Evolutionary conservation across 1,284 basidiomycete species (phyloP), one percentile per base, ranked within the genome.

Genomic region (Malassezia slooffiae): DNA sequence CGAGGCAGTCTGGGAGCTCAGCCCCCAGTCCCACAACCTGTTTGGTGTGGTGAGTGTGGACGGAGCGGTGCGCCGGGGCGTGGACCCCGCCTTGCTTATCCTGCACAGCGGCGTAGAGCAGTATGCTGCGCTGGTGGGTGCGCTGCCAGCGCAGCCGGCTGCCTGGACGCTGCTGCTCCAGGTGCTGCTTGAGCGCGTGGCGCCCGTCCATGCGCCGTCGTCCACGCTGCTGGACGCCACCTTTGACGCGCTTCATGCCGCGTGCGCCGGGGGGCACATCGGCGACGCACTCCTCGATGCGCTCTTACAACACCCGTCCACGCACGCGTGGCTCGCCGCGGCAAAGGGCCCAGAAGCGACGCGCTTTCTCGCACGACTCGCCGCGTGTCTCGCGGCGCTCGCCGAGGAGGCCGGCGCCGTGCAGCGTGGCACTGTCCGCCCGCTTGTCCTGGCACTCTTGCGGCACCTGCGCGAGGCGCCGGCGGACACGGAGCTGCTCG

Each of bases 171-270:
- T 41, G 15, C 21, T 42, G 21, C 24, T 32, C 12, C 15, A 16
- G n/a, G 39, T 41, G 17, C 34, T 41, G 22, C 34, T 47, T 3
- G 20, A 36, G 33, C 45, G 45, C 6, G 9, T 43, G 9, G 17
- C 17, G 5, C 45, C 39, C 10, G 34, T 22, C 11, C 3, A 29
- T 15, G 16, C 19, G 34, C 39, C 17, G 5, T 28, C 35, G 5
- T 9, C 12, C 19, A 10, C 12, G 13, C 17, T 8, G 5, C 13
- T 40, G 8, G 16, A 22, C 15, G 17, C 22, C 4, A 34, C 43
- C 5, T 42, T 41, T 11, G 33, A 41, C 17, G 40, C 38, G 22
- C 39, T 47, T 4, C 19, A 39, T 9, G 4, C 19, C 5, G 41
- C n/a, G n/a, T n/a, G n/a, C n/a, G n/a, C n/a, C n/a, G n/a, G n/a